Conservation (phyloP, 1,139 yeast genomes). For the Saccharomyces hybrid region DNA sequence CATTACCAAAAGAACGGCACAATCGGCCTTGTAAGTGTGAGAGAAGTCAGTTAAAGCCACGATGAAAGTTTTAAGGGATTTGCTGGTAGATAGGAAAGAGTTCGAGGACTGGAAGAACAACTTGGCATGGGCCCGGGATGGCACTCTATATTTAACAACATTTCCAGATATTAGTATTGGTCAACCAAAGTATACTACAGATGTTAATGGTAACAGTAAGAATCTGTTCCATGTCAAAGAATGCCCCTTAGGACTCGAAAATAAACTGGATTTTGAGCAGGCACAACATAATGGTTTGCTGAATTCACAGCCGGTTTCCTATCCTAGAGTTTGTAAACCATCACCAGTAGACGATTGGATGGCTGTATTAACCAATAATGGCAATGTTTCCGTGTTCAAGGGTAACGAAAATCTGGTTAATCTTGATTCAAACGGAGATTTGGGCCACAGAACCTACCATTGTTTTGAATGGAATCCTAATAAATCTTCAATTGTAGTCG, state of each 20-base stretch:
- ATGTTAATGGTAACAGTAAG: constrained; percentile 16
- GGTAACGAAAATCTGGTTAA: constrained; percentile 12
- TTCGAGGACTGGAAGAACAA: constrained; percentile 24
- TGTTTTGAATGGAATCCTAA: constrained; percentile 26
- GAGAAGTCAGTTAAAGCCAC: not conserved
- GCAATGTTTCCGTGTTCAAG: constrained; percentile 20
- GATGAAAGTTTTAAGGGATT: constrained; percentile 28
- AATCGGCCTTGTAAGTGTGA: not conserved
- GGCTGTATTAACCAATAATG: constrained; percentile 28
- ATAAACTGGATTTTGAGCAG: constrained; percentile 26
- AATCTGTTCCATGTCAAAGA: constrained; percentile 25
- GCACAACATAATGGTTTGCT: constrained; percentile 21
- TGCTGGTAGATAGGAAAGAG: constrained; percentile 24
- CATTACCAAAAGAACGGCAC: not conserved
- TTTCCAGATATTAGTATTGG: constrained; percentile 25
- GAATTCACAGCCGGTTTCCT: constrained; percentile 27
- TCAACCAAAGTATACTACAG: constrained; percentile 21
- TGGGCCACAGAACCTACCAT: constrained; percentile 23
- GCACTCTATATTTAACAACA: constrained; percentile 25
- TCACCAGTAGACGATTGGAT: constrained; percentile 16
- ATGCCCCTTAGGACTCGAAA: constrained; percentile 15
- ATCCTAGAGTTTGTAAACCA: constrained; percentile 17
- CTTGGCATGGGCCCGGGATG: constrained; percentile 27
- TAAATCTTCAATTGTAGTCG: constrained; percentile 20
- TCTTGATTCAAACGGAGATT: constrained; percentile 16